Percentiles rank a stretch among this genome's conserved stretches.
Evolutionary conservation across 768 basidiomycete genomes (phyloP).

Genomic region (Boletales sp.): DNA sequence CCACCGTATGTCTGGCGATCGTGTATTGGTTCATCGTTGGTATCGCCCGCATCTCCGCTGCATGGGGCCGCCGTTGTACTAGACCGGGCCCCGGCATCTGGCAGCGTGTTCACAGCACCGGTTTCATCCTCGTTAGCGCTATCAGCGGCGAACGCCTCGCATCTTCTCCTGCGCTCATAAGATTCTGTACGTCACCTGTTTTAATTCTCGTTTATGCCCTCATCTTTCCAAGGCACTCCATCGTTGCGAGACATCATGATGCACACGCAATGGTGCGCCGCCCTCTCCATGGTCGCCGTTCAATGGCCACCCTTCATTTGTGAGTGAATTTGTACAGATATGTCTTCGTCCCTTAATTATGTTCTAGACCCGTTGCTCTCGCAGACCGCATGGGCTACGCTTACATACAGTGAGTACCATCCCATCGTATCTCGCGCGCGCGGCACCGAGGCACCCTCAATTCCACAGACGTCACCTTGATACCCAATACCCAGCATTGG

Average conservation of each 20-base stretch:
- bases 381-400: conserved; percentile 85
- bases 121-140: conserved; percentile 88
- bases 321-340: conserved; percentile 36
- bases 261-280: conserved; percentile 90
- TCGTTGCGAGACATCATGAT: conserved; percentile 89
- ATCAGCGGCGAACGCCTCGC: conserved; percentile 89
- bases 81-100: conserved; percentile 60
- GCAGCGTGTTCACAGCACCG: conserved; percentile 75
- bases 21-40: conserved; percentile 82
- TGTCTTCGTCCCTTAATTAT: conserved; percentile 14
- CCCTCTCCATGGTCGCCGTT: conserved; percentile 89
- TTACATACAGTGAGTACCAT: conserved; percentile 59
- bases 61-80: conserved; percentile 70
- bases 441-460: conserved; percentile 6
- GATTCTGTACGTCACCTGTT: conserved; percentile 66
- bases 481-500: conserved; percentile 57
- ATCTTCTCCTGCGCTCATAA: conserved; percentile 77
- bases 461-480: conserved; percentile 67
- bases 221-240: conserved; percentile 65
- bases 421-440: conserved; percentile 7
- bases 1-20: conserved; percentile 66
- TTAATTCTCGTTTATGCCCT: conserved; percentile 10
- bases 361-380: conserved; percentile 80
- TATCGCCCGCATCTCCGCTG: conserved; percentile 76
- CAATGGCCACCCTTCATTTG: conserved; percentile 93